Evolutionary conservation across 2,329 filamentous ascomycete genomes (phyloP).

Genomic region (Neocucurbitaria cava): DNA sequence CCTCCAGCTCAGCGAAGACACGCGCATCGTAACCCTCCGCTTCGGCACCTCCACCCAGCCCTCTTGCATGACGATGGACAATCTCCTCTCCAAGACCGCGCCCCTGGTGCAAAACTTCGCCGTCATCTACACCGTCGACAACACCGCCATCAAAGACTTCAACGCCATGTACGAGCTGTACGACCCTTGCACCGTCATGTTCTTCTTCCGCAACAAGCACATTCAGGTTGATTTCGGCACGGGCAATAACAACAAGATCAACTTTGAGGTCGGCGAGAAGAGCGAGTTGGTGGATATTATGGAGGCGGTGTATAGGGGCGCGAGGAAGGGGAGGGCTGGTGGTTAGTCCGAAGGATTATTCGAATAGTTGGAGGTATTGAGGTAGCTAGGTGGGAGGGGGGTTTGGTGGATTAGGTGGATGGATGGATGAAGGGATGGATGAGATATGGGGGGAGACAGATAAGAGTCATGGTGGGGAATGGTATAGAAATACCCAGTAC

Average conservation of each 20-base stretch:
- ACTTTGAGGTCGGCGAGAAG: constrained; percentile 92
- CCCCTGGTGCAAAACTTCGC: constrained; percentile 80
- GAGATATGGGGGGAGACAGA: too few species aligned
- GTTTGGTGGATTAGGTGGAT: too few species aligned
- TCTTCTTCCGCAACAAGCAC: constrained; percentile 73
- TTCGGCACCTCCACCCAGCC: constrained; percentile 84
- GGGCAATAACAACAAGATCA: constrained; percentile 96
- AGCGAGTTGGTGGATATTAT: constrained; percentile 98
- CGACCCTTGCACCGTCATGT: constrained; percentile 91
- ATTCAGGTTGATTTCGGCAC: constrained; percentile 61
- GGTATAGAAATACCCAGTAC: too few species aligned
- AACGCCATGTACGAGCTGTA: constrained; percentile 92
- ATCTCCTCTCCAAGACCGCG: constrained; percentile 31
- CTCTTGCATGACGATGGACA: constrained; percentile 59
- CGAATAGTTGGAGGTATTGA: constrained; percentile 64
- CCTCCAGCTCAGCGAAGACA: constrained; percentile 66
- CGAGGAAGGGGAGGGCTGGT: constrained; percentile 94
- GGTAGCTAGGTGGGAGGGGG: too few species aligned
- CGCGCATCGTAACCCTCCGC: constrained; percentile 86
- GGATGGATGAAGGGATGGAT: too few species aligned
- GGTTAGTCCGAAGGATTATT: constrained; percentile 86
- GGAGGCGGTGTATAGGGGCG: constrained; percentile 92
- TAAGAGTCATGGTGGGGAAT: too few species aligned
- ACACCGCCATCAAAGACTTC: constrained; percentile 75
- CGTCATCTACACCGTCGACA: constrained; percentile 84